Percentiles rank a stretch among this genome's conserved stretches.
These are phyloP conservation scores for Solanum chacoense DNA, from an alignment of 305 asterid species.

Conservation along the genomic window DNA sequence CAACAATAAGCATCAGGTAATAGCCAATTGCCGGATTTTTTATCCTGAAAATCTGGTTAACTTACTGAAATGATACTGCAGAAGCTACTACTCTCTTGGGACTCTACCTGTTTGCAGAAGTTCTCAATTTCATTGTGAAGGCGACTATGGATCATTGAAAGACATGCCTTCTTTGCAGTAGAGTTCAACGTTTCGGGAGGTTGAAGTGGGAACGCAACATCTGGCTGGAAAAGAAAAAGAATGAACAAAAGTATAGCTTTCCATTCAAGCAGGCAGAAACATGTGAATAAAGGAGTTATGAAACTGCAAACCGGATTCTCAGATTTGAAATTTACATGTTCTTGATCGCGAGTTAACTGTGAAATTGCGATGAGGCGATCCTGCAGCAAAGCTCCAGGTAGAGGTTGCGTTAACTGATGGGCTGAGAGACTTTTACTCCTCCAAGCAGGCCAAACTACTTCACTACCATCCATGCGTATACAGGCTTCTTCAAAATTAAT, in stretches of 20 bases:
- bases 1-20: slow-evolving; percentile 8
- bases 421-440: slow-evolving; percentile 81
- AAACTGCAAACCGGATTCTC: background rate
- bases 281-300: background rate
- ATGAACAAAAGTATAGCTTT: slow-evolving; percentile 9
- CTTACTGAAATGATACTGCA: slow-evolving; percentile 6
- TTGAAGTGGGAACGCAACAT: slow-evolving; percentile 86
- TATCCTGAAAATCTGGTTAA: slow-evolving; percentile 5
- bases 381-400: slow-evolving; percentile 86
- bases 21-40: slow-evolving; percentile 3
- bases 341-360: slow-evolving; percentile 93
- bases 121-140: slow-evolving; percentile 80
- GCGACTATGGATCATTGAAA: slow-evolving; percentile 50
- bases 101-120: slow-evolving; percentile 85
- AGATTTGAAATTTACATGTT: slow-evolving; percentile 48
- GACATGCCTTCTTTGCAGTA: slow-evolving; percentile 47
- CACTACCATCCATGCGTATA: slow-evolving; percentile 79
- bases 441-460: slow-evolving; percentile 98
- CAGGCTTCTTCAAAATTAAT: slow-evolving; percentile 78
- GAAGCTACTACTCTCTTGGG: slow-evolving; percentile 11
- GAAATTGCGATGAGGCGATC: slow-evolving; percentile 92
- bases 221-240: slow-evolving; percentile 56
- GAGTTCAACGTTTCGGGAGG: slow-evolving; percentile 60
- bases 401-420: slow-evolving; percentile 80
- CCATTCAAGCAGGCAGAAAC: slow-evolving; percentile 11